phyloP scores from a whole-genome alignment of 1,284 basidiomycete genomes.

The Gomphus bonarii region DNA sequence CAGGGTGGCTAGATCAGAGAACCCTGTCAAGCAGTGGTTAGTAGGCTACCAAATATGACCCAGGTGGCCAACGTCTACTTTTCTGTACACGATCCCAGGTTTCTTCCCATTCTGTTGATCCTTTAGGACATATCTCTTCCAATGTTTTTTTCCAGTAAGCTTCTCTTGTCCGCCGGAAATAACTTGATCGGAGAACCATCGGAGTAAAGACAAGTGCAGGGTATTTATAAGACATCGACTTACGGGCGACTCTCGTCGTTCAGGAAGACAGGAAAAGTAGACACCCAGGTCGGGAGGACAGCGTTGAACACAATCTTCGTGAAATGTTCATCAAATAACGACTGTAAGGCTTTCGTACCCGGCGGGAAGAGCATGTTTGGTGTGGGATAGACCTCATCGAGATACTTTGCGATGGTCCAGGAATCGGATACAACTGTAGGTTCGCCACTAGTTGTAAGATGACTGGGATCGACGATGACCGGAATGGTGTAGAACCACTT shows the following conservation, averaged over 20 bases:
- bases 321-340: neutral
- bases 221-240: neutral
- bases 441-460: neutral
- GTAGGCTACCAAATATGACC: neutral
- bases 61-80: neutral
- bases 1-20: constrained; percentile 19
- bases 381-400: constrained; percentile 29
- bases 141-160: neutral
- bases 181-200: neutral
- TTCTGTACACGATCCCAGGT: neutral
- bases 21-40: constrained; percentile 1
- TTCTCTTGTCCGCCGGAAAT: constrained; percentile 2
- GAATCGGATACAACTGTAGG: neutral
- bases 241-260: constrained; percentile 1
- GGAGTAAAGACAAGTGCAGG: neutral
- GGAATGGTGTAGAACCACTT: neutral
- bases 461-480: neutral
- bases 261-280: neutral
- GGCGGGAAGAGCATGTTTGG: constrained; percentile 53
- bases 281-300: neutral
- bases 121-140: constrained; percentile 2
- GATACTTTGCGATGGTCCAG: neutral
- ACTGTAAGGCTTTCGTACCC: constrained; percentile 38
- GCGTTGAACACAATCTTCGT: neutral
- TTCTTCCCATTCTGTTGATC: constrained; percentile 2